phyloP scores from a whole-genome alignment of 768 basidiomycete genomes.

The Epithele typhae region DNA sequence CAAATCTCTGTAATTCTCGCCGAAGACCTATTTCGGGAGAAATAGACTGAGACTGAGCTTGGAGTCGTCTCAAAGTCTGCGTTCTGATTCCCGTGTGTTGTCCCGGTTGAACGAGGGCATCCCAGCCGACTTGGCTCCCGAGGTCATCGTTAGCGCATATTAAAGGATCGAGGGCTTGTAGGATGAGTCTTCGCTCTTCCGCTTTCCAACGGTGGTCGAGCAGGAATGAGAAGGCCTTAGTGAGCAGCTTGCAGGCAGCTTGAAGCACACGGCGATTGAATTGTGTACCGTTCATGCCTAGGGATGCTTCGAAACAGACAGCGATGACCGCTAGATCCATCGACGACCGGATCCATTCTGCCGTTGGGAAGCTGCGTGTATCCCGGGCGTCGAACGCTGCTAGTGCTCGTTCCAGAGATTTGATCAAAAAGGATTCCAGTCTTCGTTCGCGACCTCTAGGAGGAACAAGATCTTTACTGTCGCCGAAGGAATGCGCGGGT shows the following conservation, averaged over 20 bases:
- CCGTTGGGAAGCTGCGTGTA: constrained; percentile 38
- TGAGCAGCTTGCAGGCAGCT: constrained; percentile 50
- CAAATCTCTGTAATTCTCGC: constrained; percentile 43
- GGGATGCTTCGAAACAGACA: constrained; percentile 63
- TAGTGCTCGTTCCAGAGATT: constrained; percentile 49
- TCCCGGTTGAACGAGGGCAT: constrained; percentile 45
- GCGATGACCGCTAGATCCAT: constrained; percentile 68
- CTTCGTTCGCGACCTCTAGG: constrained; percentile 58
- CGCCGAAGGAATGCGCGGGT: neutral
- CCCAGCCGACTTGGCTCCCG: constrained; percentile 28
- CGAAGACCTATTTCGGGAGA: constrained; percentile 22
- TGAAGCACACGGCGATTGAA: constrained; percentile 61
- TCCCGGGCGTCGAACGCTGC: constrained; percentile 43
- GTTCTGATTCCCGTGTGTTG: constrained; percentile 58
- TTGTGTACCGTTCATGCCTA: constrained; percentile 60
- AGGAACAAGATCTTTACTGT: constrained; percentile 32
- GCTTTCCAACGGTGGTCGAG: constrained; percentile 47
- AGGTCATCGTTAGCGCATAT: constrained; percentile 34
- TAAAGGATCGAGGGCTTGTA: constrained; percentile 65
- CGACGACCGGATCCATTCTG: constrained; percentile 59
- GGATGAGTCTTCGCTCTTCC: constrained; percentile 60
- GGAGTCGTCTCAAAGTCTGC: constrained; percentile 41
- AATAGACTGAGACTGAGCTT: constrained; percentile 9
- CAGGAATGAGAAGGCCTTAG: constrained; percentile 36
- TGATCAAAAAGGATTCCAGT: constrained; percentile 58